Evolutionary conservation across 371 early-diverging fungal genomes (phyloP), one percentile per base, ranked within the genome.

Genomic region (Mucor saturninus): DNA sequence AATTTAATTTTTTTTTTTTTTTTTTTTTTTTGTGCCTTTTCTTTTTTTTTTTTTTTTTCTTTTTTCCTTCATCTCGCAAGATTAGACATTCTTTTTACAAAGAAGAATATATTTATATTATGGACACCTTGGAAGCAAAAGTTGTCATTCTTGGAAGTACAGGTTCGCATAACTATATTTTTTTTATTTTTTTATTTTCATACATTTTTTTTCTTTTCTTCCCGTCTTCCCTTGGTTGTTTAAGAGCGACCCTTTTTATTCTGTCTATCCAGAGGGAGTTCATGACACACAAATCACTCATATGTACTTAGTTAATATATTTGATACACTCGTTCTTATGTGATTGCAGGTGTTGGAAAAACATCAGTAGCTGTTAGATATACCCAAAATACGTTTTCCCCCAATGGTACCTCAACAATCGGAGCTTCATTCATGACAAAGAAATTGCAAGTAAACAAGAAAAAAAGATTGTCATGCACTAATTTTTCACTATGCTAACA

Each of bases 401-500:
- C 82, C 56, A 85, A 84, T 66, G 84, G 84, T 50, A 83, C 86
- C n/a, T 88, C 89, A 35, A 90, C 90, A 31, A 87, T 90, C 52
- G 90, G 90, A 31, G 90, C 89, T 5, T 86, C 87, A 21, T 90
- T 90, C 69, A 83, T 86, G 74, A 86, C 88, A 11, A 87, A 85
- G 58, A 88, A 88, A 68, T 62, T 86, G 85, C 82, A 77, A 65
- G 13, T 49, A 35, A 35, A 35, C 35, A 4, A 35, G 8, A 35
- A 8, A 35, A 35, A n/a, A 46, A 21, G 21, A 21, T 21, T 35
- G 35, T 35, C 35, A 35, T 35, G 35, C 35, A 35, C 35, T 8
- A 35, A 8, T 35, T 35, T 32, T 35, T 54, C 35, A 35, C 8
- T 35, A 6, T 35, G 6, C 35, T 35, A 35, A 35, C 35, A 35